These are phyloP conservation scores for Lyophyllum atratum DNA, from an alignment of 768 basidiomycete species.

Conservation along the genomic window DNA sequence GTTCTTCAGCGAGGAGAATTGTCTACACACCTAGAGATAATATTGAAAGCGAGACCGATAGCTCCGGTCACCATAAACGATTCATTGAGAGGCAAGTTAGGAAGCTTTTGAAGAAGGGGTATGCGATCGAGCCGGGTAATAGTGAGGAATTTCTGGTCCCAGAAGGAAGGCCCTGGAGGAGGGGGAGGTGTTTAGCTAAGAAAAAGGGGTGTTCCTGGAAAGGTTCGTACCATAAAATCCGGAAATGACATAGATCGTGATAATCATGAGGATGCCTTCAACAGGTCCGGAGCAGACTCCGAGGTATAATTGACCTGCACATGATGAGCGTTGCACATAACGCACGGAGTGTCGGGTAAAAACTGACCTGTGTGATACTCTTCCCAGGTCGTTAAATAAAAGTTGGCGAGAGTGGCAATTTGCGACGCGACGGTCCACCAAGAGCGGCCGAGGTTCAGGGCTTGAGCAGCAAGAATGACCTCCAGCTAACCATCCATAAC, in stretches of 20 bases:
- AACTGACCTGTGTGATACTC: slow-evolving; percentile 82
- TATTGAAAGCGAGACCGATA: slow-evolving; percentile 76
- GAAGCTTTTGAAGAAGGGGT: slow-evolving; percentile 50
- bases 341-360: background rate
- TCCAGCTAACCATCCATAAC: slow-evolving; percentile 60
- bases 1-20: background rate
- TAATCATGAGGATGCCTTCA: slow-evolving; percentile 91
- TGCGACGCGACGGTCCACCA: slow-evolving; percentile 98
- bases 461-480: slow-evolving; percentile 77
- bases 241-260: slow-evolving; percentile 72
- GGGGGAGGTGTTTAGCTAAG: background rate
- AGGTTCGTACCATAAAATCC: slow-evolving; percentile 65
- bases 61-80: slow-evolving; percentile 83
- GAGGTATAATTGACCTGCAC: slow-evolving; percentile 80
- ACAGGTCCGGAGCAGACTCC: slow-evolving; percentile 95
- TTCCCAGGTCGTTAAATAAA: slow-evolving; percentile 83
- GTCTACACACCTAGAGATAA: slow-evolving; percentile 59
- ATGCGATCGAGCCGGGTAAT: slow-evolving; percentile 56
- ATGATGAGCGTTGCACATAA: background rate
- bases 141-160: slow-evolving; percentile 72
- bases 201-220: background rate
- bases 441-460: slow-evolving; percentile 88
- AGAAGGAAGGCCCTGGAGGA: slow-evolving; percentile 68
- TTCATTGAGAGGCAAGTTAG: slow-evolving; percentile 79
- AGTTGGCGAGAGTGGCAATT: slow-evolving; percentile 72